Base-by-base conservation (phyloP, 257 asterid genomes). In the Fraxinus quadrangulata region DNA sequence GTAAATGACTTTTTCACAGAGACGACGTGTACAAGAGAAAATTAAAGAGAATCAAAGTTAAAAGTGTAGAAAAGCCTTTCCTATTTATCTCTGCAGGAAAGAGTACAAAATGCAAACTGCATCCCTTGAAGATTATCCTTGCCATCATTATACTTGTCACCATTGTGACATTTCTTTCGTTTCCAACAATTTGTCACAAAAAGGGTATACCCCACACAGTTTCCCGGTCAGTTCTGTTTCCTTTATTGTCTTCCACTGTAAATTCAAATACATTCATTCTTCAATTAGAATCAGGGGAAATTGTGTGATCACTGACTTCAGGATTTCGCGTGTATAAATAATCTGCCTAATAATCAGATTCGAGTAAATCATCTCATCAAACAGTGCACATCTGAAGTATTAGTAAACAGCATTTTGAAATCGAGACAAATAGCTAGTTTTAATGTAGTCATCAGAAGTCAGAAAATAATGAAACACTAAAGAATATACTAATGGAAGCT, bases 21-120 rank as follows among this genome's bases (percentile, higher is more conserved):
- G 90, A 83, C 6, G 92, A 88, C 26, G 81, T 84, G 2, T 86
- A 86, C 88, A 86, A 78, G 79, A 86, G 94, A 78, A 89, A 83
- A 82, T 23, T 86, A 34, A 87, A 86, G 78, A 87, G 83, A 84
- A 90, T 79, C 67, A 92, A 83, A 84, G 86, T 88, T 78, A 88
- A 77, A 81, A 85, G 82, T 3, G 82, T 30, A 21, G 84, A 72
- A 28, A 89, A 86, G 75, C 88, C 91, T 6, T 80, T 90, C 16
- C 87, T 78, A 67, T 51, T 77, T 19, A 75, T 84, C 5, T 74
- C 81, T 51, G 86, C 85, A 30, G 93, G 85, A 33, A 90, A 84
- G 81, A 80, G 65, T 76, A 73, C 82, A 42, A 86, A 79, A 84
- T 86, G 90, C 85, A 94, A 77, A 77, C 76, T 85, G 28, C 87